Conservation (phyloP, 2,329 filamentous ascomycete species). For the Dothidotthia symphoricarpi region DNA sequence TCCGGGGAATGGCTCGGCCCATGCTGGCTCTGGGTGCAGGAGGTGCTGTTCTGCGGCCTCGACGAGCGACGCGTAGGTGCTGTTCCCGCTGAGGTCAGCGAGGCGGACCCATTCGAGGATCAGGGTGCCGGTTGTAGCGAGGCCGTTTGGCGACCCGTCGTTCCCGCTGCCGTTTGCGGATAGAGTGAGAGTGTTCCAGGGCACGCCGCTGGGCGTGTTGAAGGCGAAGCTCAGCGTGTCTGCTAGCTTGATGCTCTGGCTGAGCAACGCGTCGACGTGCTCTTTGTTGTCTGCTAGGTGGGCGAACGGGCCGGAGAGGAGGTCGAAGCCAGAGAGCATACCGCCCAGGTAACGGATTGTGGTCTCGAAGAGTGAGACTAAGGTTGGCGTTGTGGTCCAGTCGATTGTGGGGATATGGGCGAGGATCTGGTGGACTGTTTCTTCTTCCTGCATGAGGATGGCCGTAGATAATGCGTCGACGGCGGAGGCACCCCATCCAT, state of each 20-base stretch:
- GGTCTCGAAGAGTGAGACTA: constrained; percentile 81
- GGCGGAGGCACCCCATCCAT: constrained; percentile 81
- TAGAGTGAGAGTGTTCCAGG: constrained; percentile 67
- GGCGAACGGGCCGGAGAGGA: constrained; percentile 66
- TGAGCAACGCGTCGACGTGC: constrained; percentile 60
- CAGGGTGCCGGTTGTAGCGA: constrained; percentile 75
- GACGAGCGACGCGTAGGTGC: constrained; percentile 63
- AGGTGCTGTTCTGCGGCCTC: constrained; percentile 70
- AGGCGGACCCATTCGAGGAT: constrained; percentile 83
- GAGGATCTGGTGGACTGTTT: constrained; percentile 69
- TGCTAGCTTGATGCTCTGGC: constrained; percentile 67
- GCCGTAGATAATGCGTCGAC: constrained; percentile 80
- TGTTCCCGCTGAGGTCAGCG: constrained; percentile 69
- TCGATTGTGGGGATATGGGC: constrained; percentile 69
- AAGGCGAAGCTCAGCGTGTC: constrained; percentile 76
- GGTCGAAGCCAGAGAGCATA: constrained; percentile 71
- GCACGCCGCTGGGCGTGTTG: constrained; percentile 71
- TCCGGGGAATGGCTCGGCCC: constrained; percentile 71
- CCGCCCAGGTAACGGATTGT: constrained; percentile 86
- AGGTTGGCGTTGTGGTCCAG: constrained; percentile 58
- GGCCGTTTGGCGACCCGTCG: constrained; percentile 60
- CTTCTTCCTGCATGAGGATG: constrained; percentile 68
- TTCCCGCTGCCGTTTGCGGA: constrained; percentile 50
- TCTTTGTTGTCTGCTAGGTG: constrained; percentile 48
- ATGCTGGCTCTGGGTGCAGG: constrained; percentile 61